Evolutionary conservation across 139 green algal genomes (phyloP), one percentile per base, ranked within the genome.

Genomic region (Nannochloris sp.): DNA sequence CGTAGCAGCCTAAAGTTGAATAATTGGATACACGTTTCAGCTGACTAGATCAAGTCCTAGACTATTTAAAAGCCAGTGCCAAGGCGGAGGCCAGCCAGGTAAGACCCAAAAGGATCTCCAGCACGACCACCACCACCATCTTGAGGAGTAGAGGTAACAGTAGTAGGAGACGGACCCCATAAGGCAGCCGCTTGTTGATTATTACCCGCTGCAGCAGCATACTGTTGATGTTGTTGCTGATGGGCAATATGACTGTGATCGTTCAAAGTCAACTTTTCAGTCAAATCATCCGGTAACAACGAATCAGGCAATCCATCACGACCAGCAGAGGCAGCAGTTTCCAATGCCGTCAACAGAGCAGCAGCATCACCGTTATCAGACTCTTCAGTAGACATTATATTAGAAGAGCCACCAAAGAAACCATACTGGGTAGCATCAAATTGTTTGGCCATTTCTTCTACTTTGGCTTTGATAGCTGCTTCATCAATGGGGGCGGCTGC

Each of bases 381-480:
- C 34, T 71, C 70, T 19, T 70, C 59, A 45, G 64, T 60, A 3
- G 10, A 24, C 19, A 74, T 60, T 60, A 74, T 51, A 3, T 32
- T 24, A 23, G 7, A 58, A n/a, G 47, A 59, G 0, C n/a, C 54
- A 37, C 46, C 64, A 33, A 77, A 77, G 58, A 77, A 77, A 37
- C 71, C 71, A 53, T 77, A 77, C 55, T 72, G 71, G 6, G 13
- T 9, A 12, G 71, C 71, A 29, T 77, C 64, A 61, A 73, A 73
- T 31, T 55, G 68, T 29, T 60, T 54, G 3, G 37, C 42, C 45
- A 63, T 37, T 64, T 64, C 27, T 34, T 63, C 55, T 14, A 62
- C 64, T 34, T 61, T 61, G 25, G 45, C 45, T 2, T 31, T 31
- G n/a, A 74, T 54, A 3, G 58, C 45, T 4, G 31, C 67, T 58